These are phyloP conservation scores for Naegleria lovaniensis DNA, from an alignment of 208 protist genomes.

Conservation along the genomic window DNA sequence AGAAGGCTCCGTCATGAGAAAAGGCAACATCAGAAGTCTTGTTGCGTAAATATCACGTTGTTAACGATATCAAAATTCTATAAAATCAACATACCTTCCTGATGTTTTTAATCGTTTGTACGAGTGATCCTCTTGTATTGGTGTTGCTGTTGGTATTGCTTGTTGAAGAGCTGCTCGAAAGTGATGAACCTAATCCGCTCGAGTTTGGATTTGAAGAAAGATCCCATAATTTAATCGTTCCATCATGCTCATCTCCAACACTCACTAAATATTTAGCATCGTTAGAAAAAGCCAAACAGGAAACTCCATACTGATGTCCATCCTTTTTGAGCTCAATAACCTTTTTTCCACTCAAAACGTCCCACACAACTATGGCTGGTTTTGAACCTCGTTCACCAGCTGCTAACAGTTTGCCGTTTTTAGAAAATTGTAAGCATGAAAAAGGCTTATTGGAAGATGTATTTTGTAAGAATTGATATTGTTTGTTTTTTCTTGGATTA, in stretches of 20 bases:
- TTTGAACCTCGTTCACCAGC: constrained; percentile 36
- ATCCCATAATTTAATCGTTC: constrained; percentile 35
- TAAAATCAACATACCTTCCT: constrained; percentile 1
- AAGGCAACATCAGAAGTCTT: not conserved
- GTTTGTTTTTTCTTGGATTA: constrained; percentile 38
- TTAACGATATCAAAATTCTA: not conserved
- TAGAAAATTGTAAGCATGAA: not conserved
- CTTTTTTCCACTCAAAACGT: constrained; percentile 25
- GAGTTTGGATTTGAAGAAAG: not conserved
- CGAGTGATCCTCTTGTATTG: not conserved
- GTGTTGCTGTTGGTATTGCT: not conserved
- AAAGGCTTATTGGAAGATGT: not conserved
- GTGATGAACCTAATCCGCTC: not conserved
- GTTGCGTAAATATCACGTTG: not conserved
- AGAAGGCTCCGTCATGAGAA: not conserved
- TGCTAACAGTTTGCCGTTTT: constrained; percentile 36
- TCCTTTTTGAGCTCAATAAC: not conserved
- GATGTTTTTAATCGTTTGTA: not conserved
- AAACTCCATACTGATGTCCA: not conserved
- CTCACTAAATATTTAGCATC: constrained; percentile 39
- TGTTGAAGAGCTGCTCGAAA: not conserved
- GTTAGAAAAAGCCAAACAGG: constrained; percentile 36
- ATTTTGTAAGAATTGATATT: constrained; percentile 33
- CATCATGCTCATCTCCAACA: constrained; percentile 40
- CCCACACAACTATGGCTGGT: constrained; percentile 35